Evolutionary conservation across 2,329 filamentous ascomycete genomes (phyloP).

Genomic region (Pseudogymnoascus verrucosus): DNA sequence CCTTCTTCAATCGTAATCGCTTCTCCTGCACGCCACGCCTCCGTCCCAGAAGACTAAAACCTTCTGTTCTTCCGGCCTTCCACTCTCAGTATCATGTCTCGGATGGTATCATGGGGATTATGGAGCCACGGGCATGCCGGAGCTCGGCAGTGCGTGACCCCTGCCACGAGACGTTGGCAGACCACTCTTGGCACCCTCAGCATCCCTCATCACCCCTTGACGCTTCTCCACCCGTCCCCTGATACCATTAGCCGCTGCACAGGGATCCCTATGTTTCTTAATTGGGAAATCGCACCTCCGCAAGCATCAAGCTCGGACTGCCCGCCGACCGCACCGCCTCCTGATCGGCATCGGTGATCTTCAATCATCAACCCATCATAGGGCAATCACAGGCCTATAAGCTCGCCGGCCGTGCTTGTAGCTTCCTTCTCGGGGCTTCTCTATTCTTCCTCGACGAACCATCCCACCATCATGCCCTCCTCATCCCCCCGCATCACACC

Average conservation of each 20-base stretch:
- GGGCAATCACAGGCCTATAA: background rate
- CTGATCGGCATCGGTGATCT: background rate
- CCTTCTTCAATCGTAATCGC: background rate
- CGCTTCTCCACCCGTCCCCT: background rate
- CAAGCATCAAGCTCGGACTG: background rate
- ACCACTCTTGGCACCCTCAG: background rate
- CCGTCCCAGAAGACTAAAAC: background rate
- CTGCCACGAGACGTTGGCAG: background rate
- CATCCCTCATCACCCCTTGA: background rate
- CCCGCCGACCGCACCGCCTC: background rate
- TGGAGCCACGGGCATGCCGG: background rate
- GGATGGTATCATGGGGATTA: background rate
- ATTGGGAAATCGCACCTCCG: background rate
- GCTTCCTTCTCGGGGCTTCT: background rate
- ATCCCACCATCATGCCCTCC: background rate
- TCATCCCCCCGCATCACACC: background rate
- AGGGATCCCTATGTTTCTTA: background rate
- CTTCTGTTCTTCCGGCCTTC: background rate
- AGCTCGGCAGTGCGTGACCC: slow-evolving; percentile 1
- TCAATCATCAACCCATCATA: background rate
- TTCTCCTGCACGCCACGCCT: background rate
- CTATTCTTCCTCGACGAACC: background rate
- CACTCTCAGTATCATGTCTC: background rate
- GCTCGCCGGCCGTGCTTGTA: background rate
- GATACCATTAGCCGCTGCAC: background rate